Evolutionary conservation across 116 monocot species (phyloP).

Genomic region (Trichopus zeylanicus): DNA sequence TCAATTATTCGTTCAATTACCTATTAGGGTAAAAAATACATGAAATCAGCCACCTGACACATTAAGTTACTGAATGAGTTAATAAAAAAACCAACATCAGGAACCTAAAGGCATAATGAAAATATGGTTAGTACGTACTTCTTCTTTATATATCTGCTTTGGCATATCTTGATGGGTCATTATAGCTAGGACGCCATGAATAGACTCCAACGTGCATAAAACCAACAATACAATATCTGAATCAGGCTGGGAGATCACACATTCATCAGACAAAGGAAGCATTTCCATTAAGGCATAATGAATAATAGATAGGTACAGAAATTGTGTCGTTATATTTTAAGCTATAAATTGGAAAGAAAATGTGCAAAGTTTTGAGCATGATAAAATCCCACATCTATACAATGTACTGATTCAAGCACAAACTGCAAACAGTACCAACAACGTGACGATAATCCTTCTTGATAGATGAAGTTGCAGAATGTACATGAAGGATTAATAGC

Average conservation of each 20-base stretch:
- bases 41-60: too few relatives aligned
- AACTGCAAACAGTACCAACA: too few relatives aligned
- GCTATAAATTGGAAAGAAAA: too few relatives aligned
- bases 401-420: too few relatives aligned
- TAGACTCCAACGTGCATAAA: constrained; percentile 80
- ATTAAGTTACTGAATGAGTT: background rate
- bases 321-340: background rate
- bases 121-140: constrained; percentile 46
- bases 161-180: constrained; percentile 94
- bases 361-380: too few relatives aligned
- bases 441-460: too few relatives aligned
- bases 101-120: background rate
- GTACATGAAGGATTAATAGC: too few relatives aligned
- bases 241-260: constrained; percentile 46
- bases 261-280: constrained; percentile 2
- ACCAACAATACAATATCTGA: constrained; percentile 43
- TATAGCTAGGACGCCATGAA: constrained; percentile 69
- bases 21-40: constrained; percentile 34
- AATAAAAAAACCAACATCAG: background rate
- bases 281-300: background rate
- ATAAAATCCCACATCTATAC: too few relatives aligned
- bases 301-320: background rate
- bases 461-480: too few relatives aligned
- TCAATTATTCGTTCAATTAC: constrained; percentile 93
- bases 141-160: constrained; percentile 93